A percentile compares a stretch with the other conserved stretches of the same genome.
These are phyloP conservation scores for Starmerella vaccinii DNA, from an alignment of 805 yeast genomes.

Conservation along the genomic window DNA sequence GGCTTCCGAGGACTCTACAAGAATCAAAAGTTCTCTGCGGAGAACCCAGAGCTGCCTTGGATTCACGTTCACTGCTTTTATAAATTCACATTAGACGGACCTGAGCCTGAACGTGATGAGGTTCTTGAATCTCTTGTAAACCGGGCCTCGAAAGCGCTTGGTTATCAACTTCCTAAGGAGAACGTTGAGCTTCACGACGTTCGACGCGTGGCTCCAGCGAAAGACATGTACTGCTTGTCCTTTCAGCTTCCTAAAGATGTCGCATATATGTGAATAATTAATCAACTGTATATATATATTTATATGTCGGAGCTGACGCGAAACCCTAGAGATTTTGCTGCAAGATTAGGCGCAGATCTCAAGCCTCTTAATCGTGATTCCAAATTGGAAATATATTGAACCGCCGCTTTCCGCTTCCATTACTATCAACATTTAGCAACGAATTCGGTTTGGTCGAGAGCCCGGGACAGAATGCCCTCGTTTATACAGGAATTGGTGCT, in stretches of 20 bases:
- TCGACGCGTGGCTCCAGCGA: slow-evolving; percentile 91
- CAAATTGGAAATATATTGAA: neutral
- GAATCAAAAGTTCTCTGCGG: slow-evolving; percentile 29
- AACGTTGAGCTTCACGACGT: slow-evolving; percentile 65
- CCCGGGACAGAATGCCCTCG: neutral
- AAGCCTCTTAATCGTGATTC: neutral
- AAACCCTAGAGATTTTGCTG: too few species aligned
- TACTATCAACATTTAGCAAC: too few species aligned
- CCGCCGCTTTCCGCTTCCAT: too few species aligned
- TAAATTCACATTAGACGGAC: slow-evolving; percentile 66
- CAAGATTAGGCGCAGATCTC: too few species aligned
- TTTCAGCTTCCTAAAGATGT: slow-evolving; percentile 47
- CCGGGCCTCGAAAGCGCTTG: slow-evolving; percentile 41
- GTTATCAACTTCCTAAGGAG: slow-evolving; percentile 38
- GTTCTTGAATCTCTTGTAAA: slow-evolving; percentile 54
- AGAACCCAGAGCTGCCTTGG: slow-evolving; percentile 53
- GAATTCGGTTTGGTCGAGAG: too few species aligned
- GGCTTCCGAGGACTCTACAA: slow-evolving; percentile 66
- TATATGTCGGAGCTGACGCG: too few species aligned
- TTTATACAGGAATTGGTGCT: neutral
- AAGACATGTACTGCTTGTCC: slow-evolving; percentile 86
- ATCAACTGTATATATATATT: neutral
- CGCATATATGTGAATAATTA: slow-evolving; percentile 24
- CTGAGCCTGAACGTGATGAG: slow-evolving; percentile 60
- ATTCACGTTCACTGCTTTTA: slow-evolving; percentile 89